phyloP scores from a whole-genome alignment of 345 rosid species.

The Gossypium ekmanianum region DNA sequence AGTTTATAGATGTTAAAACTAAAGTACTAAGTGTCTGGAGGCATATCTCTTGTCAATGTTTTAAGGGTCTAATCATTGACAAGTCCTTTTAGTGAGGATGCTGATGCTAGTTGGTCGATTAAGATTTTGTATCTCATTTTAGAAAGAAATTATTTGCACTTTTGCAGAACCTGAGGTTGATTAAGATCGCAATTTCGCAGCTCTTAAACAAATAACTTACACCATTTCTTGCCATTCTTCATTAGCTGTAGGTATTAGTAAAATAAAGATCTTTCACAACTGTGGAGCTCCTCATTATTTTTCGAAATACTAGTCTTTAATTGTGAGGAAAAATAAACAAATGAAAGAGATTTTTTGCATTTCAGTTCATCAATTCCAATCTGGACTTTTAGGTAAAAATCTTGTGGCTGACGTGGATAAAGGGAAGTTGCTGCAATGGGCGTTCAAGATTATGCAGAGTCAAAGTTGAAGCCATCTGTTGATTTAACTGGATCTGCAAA shows the following conservation, averaged over 20 bases:
- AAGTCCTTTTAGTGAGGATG: not conserved
- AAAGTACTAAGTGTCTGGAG: not conserved
- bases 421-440: slow-evolving; percentile 20
- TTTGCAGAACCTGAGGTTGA: not conserved
- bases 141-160: not conserved
- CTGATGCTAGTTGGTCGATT: not conserved
- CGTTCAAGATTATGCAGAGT: slow-evolving; percentile 11
- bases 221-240: not conserved
- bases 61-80: not conserved
- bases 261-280: not conserved
- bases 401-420: not conserved
- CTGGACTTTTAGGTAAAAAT: not conserved
- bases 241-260: not conserved
- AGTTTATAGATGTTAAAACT: not conserved
- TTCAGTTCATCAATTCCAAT: not conserved
- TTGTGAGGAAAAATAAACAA: not conserved
- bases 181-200: not conserved
- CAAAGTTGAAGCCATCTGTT: slow-evolving; percentile 30
- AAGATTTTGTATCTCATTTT: not conserved
- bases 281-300: not conserved
- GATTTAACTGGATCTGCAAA: slow-evolving; percentile 55
- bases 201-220: not conserved
- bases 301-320: not conserved
- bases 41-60: not conserved
- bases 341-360: not conserved